A percentile compares a stretch with the other conserved stretches of the same genome.
These are phyloP conservation scores for Prunus armeniaca DNA, from an alignment of 306 rosid species.

Conservation along the genomic window DNA sequence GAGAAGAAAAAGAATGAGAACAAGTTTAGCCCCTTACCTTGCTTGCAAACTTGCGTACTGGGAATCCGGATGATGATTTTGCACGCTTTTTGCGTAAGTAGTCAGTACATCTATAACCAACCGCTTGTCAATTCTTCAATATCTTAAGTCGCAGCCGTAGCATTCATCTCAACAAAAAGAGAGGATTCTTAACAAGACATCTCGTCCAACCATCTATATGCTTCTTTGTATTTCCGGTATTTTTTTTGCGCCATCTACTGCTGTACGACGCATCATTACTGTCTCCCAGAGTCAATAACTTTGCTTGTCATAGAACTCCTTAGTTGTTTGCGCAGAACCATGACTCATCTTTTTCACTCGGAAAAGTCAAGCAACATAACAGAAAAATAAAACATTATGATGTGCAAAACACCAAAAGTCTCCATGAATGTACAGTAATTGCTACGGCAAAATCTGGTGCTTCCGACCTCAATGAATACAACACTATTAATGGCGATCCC, in stretches of 20 bases:
- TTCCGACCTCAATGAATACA: too few species aligned
- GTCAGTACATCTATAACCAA: slow-evolving; percentile 77
- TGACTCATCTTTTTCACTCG: too few species aligned
- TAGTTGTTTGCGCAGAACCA: too few species aligned
- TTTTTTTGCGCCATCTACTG: slow-evolving; percentile 51
- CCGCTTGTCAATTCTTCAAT: slow-evolving; percentile 86
- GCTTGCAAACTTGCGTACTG: slow-evolving; percentile 88
- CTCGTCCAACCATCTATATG: slow-evolving; percentile 66
- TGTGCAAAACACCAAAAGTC: too few species aligned
- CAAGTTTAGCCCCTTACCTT: slow-evolving; percentile 54
- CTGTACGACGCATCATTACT: too few species aligned
- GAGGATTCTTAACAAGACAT: slow-evolving; percentile 73
- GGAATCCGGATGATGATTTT: slow-evolving; percentile 89
- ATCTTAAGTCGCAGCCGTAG: slow-evolving; percentile 87
- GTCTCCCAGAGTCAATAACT: too few species aligned
- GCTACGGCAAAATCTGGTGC: too few species aligned
- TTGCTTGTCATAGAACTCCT: too few species aligned
- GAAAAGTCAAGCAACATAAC: too few species aligned
- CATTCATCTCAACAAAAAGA: slow-evolving; percentile 78
- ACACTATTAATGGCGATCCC: too few species aligned
- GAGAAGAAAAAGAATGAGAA: neutral
- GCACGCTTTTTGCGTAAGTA: slow-evolving; percentile 87
- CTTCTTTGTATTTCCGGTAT: slow-evolving; percentile 59
- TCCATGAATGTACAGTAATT: too few species aligned
- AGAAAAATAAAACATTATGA: too few species aligned